Conservation (phyloP, 2,329 filamentous ascomycete species). For the Calonectria crousiana region DNA sequence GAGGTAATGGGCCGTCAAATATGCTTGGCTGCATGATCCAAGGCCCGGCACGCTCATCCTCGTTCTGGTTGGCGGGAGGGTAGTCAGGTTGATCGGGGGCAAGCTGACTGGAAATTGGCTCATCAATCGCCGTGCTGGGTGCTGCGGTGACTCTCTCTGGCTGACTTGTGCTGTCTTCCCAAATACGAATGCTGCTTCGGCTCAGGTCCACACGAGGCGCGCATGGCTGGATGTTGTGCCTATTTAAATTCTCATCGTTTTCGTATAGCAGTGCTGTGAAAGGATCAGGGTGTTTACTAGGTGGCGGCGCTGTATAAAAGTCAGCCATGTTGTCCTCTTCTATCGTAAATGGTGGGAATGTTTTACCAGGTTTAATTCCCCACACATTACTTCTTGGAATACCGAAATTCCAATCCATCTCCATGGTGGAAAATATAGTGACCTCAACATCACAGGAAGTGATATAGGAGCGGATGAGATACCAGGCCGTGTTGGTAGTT, state of each 20-base stretch:
- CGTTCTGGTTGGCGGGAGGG: not conserved
- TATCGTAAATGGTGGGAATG: not conserved
- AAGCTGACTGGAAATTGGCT: not conserved
- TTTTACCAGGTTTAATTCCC: conserved; percentile 27
- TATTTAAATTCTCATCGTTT: not conserved
- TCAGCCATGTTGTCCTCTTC: not conserved
- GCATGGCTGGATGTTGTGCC: not conserved
- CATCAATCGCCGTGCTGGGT: not conserved
- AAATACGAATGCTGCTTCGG: not conserved
- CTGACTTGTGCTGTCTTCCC: not conserved
- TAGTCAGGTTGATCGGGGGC: not conserved
- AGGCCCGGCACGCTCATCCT: conserved; percentile 19
- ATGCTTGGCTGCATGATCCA: conserved; percentile 44
- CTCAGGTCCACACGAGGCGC: not conserved
- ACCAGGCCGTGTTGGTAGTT: conserved; percentile 40
- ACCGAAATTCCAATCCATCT: conserved; percentile 32
- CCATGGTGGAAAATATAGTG: conserved; percentile 10
- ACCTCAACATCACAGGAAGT: conserved; percentile 23
- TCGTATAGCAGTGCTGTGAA: not conserved
- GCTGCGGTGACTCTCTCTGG: not conserved
- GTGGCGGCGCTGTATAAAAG: not conserved
- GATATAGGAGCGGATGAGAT: conserved; percentile 37
- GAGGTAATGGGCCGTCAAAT: conserved; percentile 22
- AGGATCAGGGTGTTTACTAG: not conserved
- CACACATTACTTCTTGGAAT: conserved; percentile 37